Percentiles rank a stretch among this genome's conserved stretches.
Conservation (phyloP, 441 rosid species). For the Isatis lusitanica region DNA sequence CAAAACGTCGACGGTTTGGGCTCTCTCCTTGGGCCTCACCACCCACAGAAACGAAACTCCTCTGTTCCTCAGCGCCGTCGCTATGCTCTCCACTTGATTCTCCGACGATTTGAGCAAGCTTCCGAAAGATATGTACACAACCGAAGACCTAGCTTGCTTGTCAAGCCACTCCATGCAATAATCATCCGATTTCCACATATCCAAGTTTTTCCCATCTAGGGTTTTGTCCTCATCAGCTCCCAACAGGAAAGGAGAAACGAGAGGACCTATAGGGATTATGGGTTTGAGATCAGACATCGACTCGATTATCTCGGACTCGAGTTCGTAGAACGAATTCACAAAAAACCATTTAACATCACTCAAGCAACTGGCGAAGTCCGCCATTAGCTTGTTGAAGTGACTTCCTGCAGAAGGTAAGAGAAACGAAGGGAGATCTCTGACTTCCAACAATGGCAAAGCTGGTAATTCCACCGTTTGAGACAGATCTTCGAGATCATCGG, state of each 20-base stretch:
- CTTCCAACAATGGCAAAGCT: conserved; percentile 41
- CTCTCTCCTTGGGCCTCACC: conserved; percentile 35
- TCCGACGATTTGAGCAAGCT: conserved; percentile 38
- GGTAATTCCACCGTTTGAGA: conserved; percentile 40
- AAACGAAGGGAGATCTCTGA: conserved; percentile 51
- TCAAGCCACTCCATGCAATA: conserved; percentile 54
- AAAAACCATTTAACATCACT: conserved; percentile 48
- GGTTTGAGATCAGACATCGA: conserved; percentile 35
- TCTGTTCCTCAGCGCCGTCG: conserved; percentile 40
- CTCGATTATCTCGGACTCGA: conserved; percentile 40
- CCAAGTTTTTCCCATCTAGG: conserved; percentile 27
- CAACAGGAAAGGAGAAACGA: conserved; percentile 47
- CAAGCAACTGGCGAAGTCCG: conserved; percentile 36
- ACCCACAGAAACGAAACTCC: conserved; percentile 52
- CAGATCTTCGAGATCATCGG: conserved; percentile 34
- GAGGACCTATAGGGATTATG: conserved; percentile 46
- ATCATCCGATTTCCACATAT: conserved; percentile 39
- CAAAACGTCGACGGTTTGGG: background rate
- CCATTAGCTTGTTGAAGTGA: conserved; percentile 26
- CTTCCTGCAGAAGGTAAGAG: conserved; percentile 35
- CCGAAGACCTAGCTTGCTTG: conserved; percentile 42
- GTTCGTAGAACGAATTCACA: conserved; percentile 44
- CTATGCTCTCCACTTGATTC: conserved; percentile 42
- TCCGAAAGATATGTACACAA: conserved; percentile 59
- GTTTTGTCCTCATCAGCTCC: conserved; percentile 22